A percentile compares a stretch with the other conserved stretches of the same genome.
Evolutionary conservation across 441 rosid species (phyloP).

Genomic region (Pelargonium citronellum): DNA sequence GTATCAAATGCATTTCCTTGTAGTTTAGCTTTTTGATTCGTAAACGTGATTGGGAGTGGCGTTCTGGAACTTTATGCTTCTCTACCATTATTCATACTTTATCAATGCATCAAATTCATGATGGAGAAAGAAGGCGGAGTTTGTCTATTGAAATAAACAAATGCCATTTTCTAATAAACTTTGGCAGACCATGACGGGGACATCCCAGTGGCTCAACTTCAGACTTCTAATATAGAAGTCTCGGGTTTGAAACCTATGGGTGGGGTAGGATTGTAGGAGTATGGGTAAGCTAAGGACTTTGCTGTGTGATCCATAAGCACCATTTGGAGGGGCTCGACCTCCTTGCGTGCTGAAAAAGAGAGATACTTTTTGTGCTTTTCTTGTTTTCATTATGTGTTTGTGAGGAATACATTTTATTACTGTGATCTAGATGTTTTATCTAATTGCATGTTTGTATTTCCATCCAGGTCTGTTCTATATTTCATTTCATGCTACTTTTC

Average conservation of each 20-base stretch:
- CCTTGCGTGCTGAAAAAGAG: not conserved
- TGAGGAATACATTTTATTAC: slow-evolving; percentile 9
- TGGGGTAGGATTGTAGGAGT: not conserved
- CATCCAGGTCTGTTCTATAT: slow-evolving; percentile 72
- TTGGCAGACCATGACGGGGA: not conserved
- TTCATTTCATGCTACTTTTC: slow-evolving; percentile 78
- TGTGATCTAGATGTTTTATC: slow-evolving; percentile 3
- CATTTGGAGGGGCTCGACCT: not conserved
- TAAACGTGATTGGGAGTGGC: not conserved
- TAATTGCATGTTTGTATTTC: slow-evolving; percentile 29
- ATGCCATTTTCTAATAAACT: not conserved
- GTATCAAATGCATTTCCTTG: not conserved
- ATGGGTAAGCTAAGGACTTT: not conserved
- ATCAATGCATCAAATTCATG: too few relatives aligned
- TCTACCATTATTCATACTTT: too few relatives aligned
- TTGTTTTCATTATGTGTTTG: not conserved
- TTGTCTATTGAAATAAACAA: not conserved
- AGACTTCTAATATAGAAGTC: not conserved
- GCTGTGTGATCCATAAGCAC: not conserved
- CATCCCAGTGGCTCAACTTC: not conserved
- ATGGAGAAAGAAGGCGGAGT: not conserved
- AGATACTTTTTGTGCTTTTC: not conserved
- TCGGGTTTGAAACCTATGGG: not conserved
- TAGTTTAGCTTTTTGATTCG: not conserved
- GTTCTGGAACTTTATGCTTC: not conserved